Base-by-base conservation (phyloP, 2,329 filamentous ascomycete genomes). In the Dryadomyces quercus-mongolicae region DNA sequence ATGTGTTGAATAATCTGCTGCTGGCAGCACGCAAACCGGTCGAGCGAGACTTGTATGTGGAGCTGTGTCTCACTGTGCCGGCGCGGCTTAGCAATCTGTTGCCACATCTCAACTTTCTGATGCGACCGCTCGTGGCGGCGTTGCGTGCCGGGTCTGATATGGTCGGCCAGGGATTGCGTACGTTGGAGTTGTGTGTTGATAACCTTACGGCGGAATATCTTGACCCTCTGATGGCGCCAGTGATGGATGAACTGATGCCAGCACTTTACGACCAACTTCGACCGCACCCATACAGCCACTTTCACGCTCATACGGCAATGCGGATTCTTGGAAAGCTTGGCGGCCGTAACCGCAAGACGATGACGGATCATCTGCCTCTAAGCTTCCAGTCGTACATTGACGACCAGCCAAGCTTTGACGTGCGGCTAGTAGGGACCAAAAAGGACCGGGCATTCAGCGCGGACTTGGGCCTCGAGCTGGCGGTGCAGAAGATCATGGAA, bases 191-290 rank as follows among this genome's bases (percentile, higher is more conserved):
- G 2, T 99, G 93, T 63, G 93, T 99, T 18, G 93, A 99, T 59
- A 99, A 99, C 62, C 77, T 99, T 0, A 98, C 94, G 0, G 92
- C 93, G 0, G 93, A 98, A 64, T 99, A 98, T 64, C 74, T 99
- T 15, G 93, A 99, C 62, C 94, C 93, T 0, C 97, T 99, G 63
- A 98, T 98, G 92, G 89, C 92, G 2, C 94, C 93, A 0, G 94
- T 97, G 25, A 97, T 99, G 68, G 92, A 98, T 62, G 93, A 99
- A 65, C 75, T 99, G 47, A 98, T 98, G 93, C 93, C 90, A 49
- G 92, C 92, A 1, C 76, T 99, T 1, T 98, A 95, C 77, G 91
- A 96, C 59, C 94, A 98, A 67, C 77, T 99, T 45, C 87, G 86
- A 62, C 94, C 93, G 8, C 85, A 91, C 58, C 93, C 93, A 0